Evolutionary conservation across 2,329 filamentous ascomycete species (phyloP), one percentile per base, ranked within the genome.

Genomic region (Dothideomycetes sp.): DNA sequence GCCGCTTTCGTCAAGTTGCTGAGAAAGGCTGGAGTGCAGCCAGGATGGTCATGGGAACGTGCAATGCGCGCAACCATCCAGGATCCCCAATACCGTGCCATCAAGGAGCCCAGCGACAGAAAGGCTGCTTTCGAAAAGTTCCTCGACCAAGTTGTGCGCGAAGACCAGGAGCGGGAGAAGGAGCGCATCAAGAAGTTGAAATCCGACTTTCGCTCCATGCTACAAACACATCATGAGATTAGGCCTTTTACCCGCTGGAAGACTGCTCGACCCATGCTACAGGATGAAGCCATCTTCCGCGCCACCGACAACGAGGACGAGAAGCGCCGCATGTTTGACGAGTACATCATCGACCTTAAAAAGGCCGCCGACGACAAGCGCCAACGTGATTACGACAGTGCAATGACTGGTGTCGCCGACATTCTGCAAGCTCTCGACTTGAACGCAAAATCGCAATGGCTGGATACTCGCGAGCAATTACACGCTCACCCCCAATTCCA

Each of bases 231-330:
- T 61, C 87, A 88, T 46, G 91, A 98, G 63, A 96, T 98, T 63
- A 91, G 88, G 62, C 79, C 95, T 61, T 95, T 93, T 62, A 95
- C 89, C 29, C 82, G 87, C 47, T 98, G 91, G 91, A 94, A 87
- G 73, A 95, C 86, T 12, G 91, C 89, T 39, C 80, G 85, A 35
- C 86, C 87, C 8, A 93, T 95, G 49, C 86, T 98, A 47, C 86
- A 96, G 63, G 83, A 83, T 35, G 91, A 98, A 69, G 91, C 86
- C 33, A 91, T 94, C 45, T 98, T 96, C 67, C 82, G 87, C 53
- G 89, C 87, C 20, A 89, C 88, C 30, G 83, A 82, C 52, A 76
- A 89, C 57, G 91, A 98, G 53, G 73, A 76, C 44, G 91, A 96
- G 67, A 81, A 88, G 43, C 81, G 84, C 47, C 82, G 87, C 58